Evolutionary conservation across 768 basidiomycete species (phyloP), one percentile per base, ranked within the genome.

Genomic region (Macrolepiota albuminosa): DNA sequence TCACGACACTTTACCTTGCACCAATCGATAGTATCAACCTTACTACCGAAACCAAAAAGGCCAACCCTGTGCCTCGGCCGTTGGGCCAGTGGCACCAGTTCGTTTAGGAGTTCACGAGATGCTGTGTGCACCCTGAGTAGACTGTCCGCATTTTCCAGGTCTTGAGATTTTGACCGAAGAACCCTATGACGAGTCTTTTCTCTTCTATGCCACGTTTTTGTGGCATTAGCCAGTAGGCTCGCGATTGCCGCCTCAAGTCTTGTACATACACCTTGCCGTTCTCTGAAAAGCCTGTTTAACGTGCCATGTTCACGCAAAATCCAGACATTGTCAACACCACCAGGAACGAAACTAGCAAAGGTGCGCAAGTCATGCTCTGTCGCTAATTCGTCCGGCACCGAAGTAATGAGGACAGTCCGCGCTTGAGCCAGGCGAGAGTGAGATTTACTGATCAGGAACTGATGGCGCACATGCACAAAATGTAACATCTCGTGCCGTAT

Each of bases 241-340:
- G 83, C 77, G 54, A 79, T 75, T 4, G 86, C 87, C 1, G 72
- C 73, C 68, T 91, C 89, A 33, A 90, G 77, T 67, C 79, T 82
- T 46, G 68, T 64, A 62, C 81, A 82, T 0, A 71, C 72, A 63
- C 82, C 68, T 73, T 79, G 71, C 66, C 83, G 70, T 65, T 76
- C 66, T 42, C 74, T 71, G 63, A 77, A 83, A 0, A 76, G 56
- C 34, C 75, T 70, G 63, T 81, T 82, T 42, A 82, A 69, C 2
- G 63, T 63, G 58, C 66, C 77, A 4, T 79, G 81, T 62, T 79
- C 84, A 59, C 85, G 76, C 63, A 85, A 84, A 48, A 89, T 71
- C 88, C 88, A 91, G 40, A 90, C 80, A 50, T 80, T 76, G 64
- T 84, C 81, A 21, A 88, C 79, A 0, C 88, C 88, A 14, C 88